These are phyloP conservation scores for Boletus coccyginus DNA, from an alignment of 768 basidiomycete genomes.

Conservation along the genomic window DNA sequence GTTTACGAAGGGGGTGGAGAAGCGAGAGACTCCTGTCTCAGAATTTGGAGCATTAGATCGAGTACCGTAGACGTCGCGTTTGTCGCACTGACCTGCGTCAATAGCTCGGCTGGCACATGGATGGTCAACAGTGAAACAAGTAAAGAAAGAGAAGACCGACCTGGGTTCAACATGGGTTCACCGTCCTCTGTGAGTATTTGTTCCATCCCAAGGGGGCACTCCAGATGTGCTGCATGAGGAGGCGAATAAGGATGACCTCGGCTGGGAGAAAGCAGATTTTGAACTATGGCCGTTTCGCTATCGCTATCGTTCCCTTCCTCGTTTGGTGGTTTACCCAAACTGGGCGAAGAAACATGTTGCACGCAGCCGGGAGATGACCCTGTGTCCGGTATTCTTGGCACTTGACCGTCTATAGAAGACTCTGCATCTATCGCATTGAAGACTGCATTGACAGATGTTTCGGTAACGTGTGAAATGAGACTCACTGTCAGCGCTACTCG, in stretches of 20 bases:
- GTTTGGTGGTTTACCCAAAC: conserved; percentile 5
- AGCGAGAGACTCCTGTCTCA: conserved; percentile 57
- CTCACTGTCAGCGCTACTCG: conserved; percentile 19
- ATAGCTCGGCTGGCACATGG: conserved; percentile 43
- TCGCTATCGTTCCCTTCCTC: conserved; percentile 9
- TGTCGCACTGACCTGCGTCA: conserved; percentile 52
- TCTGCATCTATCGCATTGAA: conserved; percentile 35
- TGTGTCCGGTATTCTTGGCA: conserved; percentile 5
- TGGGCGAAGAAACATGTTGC: conserved; percentile 6
- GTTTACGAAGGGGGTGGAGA: conserved; percentile 60
- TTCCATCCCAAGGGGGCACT: conserved; percentile 45
- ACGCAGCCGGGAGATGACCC: conserved; percentile 5
- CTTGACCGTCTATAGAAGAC: conserved; percentile 8
- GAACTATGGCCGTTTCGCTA: conserved; percentile 15
- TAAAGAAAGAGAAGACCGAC: conserved; percentile 36
- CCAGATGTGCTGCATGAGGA: conserved; percentile 21
- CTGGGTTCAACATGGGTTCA: conserved; percentile 66
- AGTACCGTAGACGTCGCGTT: conserved; percentile 8
- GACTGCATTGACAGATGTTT: conserved; percentile 34
- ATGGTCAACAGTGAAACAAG: conserved; percentile 2
- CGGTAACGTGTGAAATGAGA: conserved; percentile 19
- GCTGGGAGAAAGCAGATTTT: conserved; percentile 20
- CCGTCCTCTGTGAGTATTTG: conserved; percentile 62
- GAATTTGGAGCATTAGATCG: conserved; percentile 30
- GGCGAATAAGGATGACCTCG: conserved; percentile 27